Conservation (phyloP, 2,329 filamentous ascomycete species). For the Xylariaceae sp. region DNA sequence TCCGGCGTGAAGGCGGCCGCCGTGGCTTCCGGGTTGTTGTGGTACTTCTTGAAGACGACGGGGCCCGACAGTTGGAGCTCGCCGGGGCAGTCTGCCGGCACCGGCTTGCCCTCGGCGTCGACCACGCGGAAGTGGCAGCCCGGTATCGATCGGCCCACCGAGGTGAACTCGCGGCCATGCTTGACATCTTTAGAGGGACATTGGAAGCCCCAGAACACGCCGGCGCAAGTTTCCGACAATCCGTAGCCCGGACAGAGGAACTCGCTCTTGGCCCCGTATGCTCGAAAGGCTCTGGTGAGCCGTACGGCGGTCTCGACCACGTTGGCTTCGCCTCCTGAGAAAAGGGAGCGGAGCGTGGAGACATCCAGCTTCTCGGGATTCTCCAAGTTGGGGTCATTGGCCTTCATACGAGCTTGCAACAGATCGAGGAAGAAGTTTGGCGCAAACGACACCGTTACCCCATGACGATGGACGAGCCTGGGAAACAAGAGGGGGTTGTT, state of each 20-base stretch:
- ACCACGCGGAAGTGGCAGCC: conserved; percentile 1
- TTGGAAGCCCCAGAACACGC: conserved; percentile 33
- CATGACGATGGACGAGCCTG: conserved; percentile 30
- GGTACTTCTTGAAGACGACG: conserved; percentile 59
- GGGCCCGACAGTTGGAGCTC: conserved; percentile 52
- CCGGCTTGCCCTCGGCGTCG: conserved; percentile 7
- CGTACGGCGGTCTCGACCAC: conserved; percentile 24
- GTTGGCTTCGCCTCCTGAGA: conserved; percentile 41
- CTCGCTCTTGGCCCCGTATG: conserved; percentile 23
- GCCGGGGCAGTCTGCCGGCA: conserved; percentile 30
- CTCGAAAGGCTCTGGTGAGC: conserved; percentile 20
- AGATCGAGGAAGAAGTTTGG: conserved; percentile 29
- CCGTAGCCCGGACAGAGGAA: conserved; percentile 36
- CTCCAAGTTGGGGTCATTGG: conserved; percentile 23
- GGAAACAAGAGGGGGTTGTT: conserved; percentile 31
- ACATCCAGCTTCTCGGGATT: conserved; percentile 37
- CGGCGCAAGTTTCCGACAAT: conserved; percentile 48
- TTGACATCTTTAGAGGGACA: conserved; percentile 33
- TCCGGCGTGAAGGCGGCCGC: conserved; percentile 45
- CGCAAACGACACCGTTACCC: conserved; percentile 36
- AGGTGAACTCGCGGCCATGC: conserved; percentile 21
- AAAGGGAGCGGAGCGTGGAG: conserved; percentile 21
- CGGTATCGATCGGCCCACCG: conserved; percentile 26
- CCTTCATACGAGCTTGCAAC: conserved; percentile 1
- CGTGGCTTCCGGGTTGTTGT: conserved; percentile 33